These are phyloP conservation scores for Polyrhizophydium stewartii DNA, from an alignment of 371 early-diverging fungal species.

Conservation along the genomic window DNA sequence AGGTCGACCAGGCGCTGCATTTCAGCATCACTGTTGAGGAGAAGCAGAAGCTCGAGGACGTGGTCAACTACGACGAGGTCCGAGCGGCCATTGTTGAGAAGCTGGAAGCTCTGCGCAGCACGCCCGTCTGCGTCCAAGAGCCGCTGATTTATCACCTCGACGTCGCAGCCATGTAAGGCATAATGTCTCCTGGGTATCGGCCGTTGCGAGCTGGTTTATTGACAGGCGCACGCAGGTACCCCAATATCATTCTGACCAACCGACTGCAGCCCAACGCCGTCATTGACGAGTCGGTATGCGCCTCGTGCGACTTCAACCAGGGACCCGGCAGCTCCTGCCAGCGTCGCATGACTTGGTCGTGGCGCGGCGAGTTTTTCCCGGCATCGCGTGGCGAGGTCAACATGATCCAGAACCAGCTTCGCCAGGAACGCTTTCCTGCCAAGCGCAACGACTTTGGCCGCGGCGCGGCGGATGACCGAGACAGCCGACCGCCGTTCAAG, in stretches of 20 bases:
- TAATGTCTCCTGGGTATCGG: not conserved
- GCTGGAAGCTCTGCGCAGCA: conserved; percentile 65
- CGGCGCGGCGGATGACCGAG: too few relatives aligned
- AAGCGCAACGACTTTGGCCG: not conserved
- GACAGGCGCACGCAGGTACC: too few relatives aligned
- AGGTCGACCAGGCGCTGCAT: conserved; percentile 86
- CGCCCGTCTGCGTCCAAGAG: conserved; percentile 66
- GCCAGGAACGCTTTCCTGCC: conserved; percentile 71
- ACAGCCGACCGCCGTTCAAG: too few relatives aligned
- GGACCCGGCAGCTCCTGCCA: conserved; percentile 85
- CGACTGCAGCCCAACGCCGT: conserved; percentile 98
- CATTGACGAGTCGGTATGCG: conserved; percentile 87
- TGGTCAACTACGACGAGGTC: conserved; percentile 78
- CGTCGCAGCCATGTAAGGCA: conserved; percentile 91
- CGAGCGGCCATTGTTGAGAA: conserved; percentile 49
- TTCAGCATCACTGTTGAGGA: conserved; percentile 87
- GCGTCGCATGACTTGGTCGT: conserved; percentile 95
- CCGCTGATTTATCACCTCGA: conserved; percentile 99
- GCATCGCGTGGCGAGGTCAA: conserved; percentile 87
- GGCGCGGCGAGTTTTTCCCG: conserved; percentile 97
- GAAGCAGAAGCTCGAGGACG: conserved; percentile 59
- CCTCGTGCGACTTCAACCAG: conserved; percentile 92
- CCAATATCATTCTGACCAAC: conserved; percentile 99
- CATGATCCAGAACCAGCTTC: conserved; percentile 86
- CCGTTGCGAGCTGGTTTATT: too few relatives aligned